Base-by-base conservation (phyloP, 2,329 filamentous ascomycete genomes). In the Ophiocordyceps camponoti-saundersi region DNA sequence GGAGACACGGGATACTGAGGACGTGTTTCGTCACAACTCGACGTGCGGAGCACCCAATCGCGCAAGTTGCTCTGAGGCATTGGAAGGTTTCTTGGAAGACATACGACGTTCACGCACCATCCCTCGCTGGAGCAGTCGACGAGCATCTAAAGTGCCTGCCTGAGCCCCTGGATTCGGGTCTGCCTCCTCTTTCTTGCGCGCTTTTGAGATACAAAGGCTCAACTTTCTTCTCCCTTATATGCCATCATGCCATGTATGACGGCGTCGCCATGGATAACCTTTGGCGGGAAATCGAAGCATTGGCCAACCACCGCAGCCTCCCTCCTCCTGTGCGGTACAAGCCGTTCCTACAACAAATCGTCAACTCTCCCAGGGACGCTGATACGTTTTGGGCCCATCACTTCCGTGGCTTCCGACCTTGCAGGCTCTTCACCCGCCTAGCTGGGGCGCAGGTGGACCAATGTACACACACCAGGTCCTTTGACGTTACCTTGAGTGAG, bases 181-280 rank as follows among this genome's bases (percentile, higher is more conserved):
- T 52, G 3, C 71, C 68, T 10, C 73, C 68, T 1, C 59, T 70
- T 12, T 72, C 66, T 5, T 62, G 72, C 45, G 69, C 65, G 0
- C 46, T 69, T 0, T 60, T 77, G 21, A 51, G 53, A 11, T 53
- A 60, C 1, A 54, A 55, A 6, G 57, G 54, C 0, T 56, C 50
- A 0, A 45, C 48, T 0, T 70, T 69, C 42, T 54, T 71, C 1
- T 80, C 67, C 0, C 72, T 72, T 44, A 60, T 69, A 36, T 79
- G 67, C 54, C 88, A 95, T 55, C 89, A 95, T 62, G 85, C 86
- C 2, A 66, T 95, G 1, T 94, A 95, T 55, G 89, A 95, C 61
- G 89, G 83, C 0, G 78, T 82, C 34, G 86, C 87, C 0, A 82
- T 95, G 56, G 66, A 71, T 1, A 68, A 71, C 10, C 66, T 95